Conservation (phyloP, 352 stramenopile genomes). For the Phytophthora pini region DNA sequence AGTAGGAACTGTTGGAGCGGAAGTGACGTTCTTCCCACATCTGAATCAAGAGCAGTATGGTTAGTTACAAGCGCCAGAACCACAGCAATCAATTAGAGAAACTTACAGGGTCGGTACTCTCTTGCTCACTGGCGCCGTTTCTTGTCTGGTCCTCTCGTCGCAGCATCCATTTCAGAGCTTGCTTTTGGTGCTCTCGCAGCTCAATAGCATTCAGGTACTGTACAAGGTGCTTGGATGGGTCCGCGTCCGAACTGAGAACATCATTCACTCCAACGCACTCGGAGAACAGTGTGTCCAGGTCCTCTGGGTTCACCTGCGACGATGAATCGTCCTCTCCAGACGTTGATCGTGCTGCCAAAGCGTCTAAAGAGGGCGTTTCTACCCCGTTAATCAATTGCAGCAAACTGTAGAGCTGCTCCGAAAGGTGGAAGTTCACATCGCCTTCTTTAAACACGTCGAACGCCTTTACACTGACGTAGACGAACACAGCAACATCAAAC, state of each 20-base stretch:
- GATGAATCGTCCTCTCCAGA: conserved; percentile 18
- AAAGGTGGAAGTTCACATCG: conserved; percentile 68
- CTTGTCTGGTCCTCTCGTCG: conserved; percentile 66
- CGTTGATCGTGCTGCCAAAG: conserved; percentile 1
- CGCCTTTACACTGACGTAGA: conserved; percentile 63
- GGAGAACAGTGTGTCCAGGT: conserved; percentile 75
- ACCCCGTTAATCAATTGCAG: conserved; percentile 54
- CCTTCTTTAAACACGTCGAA: conserved; percentile 74
- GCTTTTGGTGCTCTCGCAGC: conserved; percentile 83
- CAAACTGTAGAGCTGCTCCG: conserved; percentile 62
- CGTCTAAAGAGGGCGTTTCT: conserved; percentile 21
- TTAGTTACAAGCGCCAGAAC: conserved; percentile 4
- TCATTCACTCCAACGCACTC: conserved; percentile 53
- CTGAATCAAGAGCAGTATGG: conserved; percentile 30
- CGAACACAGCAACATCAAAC: conserved; percentile 63
- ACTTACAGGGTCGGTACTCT: conserved; percentile 60
- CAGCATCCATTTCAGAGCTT: conserved; percentile 89
- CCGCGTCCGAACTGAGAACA: conserved; percentile 22
- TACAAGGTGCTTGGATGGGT: conserved; percentile 47
- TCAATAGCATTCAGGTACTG: conserved; percentile 68
- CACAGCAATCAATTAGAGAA: background rate
- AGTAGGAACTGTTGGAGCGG: conserved; percentile 58
- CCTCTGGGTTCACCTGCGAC: conserved; percentile 38
- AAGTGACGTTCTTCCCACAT: conserved; percentile 80
- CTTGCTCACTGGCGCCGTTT: conserved; percentile 29